A percentile compares a stretch with the other conserved stretches of the same genome.
Evolutionary conservation across 1,284 basidiomycete species (phyloP).

Genomic region (Cryptococcus sp.): DNA sequence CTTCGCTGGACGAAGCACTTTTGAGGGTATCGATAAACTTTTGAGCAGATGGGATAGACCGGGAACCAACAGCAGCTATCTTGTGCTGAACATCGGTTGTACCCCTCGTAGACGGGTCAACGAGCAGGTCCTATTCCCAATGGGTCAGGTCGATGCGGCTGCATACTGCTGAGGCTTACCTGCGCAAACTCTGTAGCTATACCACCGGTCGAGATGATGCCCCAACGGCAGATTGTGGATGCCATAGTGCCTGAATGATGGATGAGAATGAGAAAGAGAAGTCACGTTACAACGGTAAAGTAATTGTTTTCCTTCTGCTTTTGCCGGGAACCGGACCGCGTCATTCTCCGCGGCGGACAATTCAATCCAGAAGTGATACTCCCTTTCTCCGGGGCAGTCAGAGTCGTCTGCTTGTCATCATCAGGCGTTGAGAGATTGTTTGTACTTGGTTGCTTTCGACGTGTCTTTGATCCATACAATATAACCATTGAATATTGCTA

Average conservation of each 20-base stretch:
- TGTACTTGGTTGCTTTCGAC: too few relatives aligned
- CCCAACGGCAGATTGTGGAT: slow-evolving; percentile 43
- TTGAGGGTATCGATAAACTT: slow-evolving; percentile 64
- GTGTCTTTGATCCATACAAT: too few relatives aligned
- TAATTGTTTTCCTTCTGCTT: too few relatives aligned
- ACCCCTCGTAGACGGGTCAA: slow-evolving; percentile 56
- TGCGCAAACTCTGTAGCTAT: slow-evolving; percentile 45
- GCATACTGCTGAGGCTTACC: slow-evolving; percentile 16
- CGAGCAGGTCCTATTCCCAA: slow-evolving; percentile 31
- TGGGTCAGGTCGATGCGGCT: background rate
- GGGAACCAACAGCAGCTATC: slow-evolving; percentile 77
- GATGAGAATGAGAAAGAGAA: background rate
- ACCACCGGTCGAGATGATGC: slow-evolving; percentile 52
- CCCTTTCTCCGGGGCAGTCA: too few relatives aligned
- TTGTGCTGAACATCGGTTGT: slow-evolving; percentile 74
- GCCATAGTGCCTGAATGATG: slow-evolving; percentile 1
- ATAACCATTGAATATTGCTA: too few relatives aligned
- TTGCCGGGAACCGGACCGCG: too few relatives aligned
- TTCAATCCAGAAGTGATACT: too few relatives aligned
- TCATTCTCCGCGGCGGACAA: too few relatives aligned
- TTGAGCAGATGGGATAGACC: slow-evolving; percentile 67
- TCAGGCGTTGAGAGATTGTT: too few relatives aligned
- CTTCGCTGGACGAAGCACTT: slow-evolving; percentile 17
- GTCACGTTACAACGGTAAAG: too few relatives aligned
- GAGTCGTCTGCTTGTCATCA: too few relatives aligned